These are phyloP conservation scores for Aaosphaeria pasadenensis DNA, from an alignment of 2,329 filamentous ascomycete genomes.

Conservation along the genomic window DNA sequence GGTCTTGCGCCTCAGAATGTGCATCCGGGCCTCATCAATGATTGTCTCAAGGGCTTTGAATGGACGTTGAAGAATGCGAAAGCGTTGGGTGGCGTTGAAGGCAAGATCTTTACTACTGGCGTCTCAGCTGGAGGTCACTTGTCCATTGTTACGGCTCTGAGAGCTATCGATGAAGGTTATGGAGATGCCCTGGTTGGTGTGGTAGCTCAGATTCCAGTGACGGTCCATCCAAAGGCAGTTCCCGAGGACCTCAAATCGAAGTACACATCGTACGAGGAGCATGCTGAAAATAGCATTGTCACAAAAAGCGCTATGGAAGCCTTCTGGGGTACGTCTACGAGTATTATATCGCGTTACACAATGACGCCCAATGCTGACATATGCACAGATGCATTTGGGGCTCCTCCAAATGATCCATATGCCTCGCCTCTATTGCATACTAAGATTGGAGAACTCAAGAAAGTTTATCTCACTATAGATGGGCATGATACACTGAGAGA, in stretches of 20 bases:
- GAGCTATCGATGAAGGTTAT: constrained; percentile 35
- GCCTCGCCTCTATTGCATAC: constrained; percentile 29
- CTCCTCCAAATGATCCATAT: constrained; percentile 28
- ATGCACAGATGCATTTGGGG: constrained; percentile 25
- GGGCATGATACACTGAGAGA: constrained; percentile 35
- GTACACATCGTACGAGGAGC: constrained; percentile 36
- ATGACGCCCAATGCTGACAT: not conserved
- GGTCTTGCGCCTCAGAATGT: constrained; percentile 33
- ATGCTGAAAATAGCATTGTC: constrained; percentile 37
- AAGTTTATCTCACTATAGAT: constrained; percentile 29
- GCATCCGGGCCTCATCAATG: constrained; percentile 32
- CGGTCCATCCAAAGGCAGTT: constrained; percentile 36
- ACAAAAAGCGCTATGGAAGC: constrained; percentile 30
- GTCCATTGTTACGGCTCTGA: constrained; percentile 36
- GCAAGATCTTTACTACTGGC: constrained; percentile 36
- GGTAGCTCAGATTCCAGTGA: constrained; percentile 35
- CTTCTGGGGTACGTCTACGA: constrained; percentile 28
- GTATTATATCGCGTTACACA: not conserved
- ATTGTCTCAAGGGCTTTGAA: constrained; percentile 31
- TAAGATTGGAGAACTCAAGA: constrained; percentile 26
- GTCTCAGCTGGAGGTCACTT: constrained; percentile 40
- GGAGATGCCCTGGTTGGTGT: constrained; percentile 37
- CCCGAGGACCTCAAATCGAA: constrained; percentile 31
- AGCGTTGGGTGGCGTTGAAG: constrained; percentile 17
- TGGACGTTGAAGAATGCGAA: constrained; percentile 29